These are phyloP conservation scores for Chaetomidium leptoderma DNA, from an alignment of 495 filamentous ascomycete species.

Conservation along the genomic window DNA sequence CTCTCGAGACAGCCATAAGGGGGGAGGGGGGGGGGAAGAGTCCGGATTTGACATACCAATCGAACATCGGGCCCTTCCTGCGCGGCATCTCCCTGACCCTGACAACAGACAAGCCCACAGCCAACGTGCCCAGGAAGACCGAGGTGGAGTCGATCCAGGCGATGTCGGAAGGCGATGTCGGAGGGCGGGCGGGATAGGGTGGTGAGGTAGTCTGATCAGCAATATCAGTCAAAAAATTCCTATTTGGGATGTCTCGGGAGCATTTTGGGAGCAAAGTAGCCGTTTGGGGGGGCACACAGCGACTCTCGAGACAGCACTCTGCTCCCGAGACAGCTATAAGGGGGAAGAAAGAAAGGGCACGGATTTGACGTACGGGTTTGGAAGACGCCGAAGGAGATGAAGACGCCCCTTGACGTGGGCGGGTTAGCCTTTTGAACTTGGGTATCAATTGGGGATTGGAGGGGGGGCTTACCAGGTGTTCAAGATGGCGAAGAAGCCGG, in stretches of 20 bases:
- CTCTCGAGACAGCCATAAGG: too few species aligned
- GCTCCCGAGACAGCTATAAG: too few species aligned
- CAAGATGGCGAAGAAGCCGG: not conserved
- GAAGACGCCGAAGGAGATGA: conserved; percentile 35
- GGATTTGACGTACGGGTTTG: too few species aligned
- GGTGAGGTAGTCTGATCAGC: conserved; percentile 29
- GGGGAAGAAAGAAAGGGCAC: too few species aligned
- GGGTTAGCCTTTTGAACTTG: not conserved
- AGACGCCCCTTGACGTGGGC: conserved; percentile 21
- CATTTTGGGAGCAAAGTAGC: too few species aligned
- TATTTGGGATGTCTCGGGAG: too few species aligned
- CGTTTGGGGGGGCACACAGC: not conserved
- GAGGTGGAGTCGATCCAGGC: conserved; percentile 33
- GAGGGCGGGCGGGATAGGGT: conserved; percentile 18
- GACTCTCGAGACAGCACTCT: too few species aligned
- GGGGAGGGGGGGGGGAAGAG: too few species aligned
- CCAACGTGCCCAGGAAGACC: conserved; percentile 37
- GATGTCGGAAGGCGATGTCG: conserved; percentile 28
- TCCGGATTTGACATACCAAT: too few species aligned
- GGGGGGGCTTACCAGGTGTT: not conserved
- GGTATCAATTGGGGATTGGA: not conserved
- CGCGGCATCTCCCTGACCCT: conserved; percentile 37
- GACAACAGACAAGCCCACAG: conserved; percentile 54
- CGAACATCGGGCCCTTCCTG: conserved; percentile 32
- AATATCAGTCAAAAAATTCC: too few species aligned